Percentiles rank a stretch among this genome's conserved stretches.
These are phyloP conservation scores for Herpetomonas samuelpessoai DNA, from an alignment of 208 protist genomes.

Conservation along the genomic window DNA sequence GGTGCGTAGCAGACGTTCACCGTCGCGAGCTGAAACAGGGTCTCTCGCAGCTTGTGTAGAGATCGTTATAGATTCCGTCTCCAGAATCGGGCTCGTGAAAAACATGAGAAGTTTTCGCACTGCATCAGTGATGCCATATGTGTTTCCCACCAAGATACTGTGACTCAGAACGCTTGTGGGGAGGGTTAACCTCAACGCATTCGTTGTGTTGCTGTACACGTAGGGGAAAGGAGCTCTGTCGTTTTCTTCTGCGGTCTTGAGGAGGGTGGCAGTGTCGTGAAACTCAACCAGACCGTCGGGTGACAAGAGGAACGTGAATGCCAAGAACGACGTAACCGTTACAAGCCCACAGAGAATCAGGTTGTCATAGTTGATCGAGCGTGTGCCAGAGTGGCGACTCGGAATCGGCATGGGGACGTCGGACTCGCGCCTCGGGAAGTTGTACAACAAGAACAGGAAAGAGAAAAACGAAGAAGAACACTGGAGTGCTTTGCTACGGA, in stretches of 20 bases:
- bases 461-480: background rate
- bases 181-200: background rate
- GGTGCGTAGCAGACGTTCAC: no score
- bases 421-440: no score
- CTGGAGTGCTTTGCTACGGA: no score
- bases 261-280: background rate
- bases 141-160: background rate
- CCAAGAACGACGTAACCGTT: background rate
- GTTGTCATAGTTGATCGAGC: background rate
- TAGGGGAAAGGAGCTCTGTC: background rate
- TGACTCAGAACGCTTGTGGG: background rate
- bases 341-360: background rate
- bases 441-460: slow-evolving; percentile 8
- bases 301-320: background rate
- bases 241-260: background rate
- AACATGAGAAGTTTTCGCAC: background rate
- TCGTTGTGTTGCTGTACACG: background rate
- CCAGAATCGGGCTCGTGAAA: background rate
- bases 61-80: no score
- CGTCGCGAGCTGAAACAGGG: no score
- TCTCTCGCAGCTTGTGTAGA: no score
- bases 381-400: no score
- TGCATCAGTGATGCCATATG: background rate
- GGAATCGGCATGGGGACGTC: no score
- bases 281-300: background rate